A percentile compares a stretch with the other conserved stretches of the same genome.
Conservation (phyloP, 2,329 filamentous ascomycete species). For the Diplodia sapinea region DNA sequence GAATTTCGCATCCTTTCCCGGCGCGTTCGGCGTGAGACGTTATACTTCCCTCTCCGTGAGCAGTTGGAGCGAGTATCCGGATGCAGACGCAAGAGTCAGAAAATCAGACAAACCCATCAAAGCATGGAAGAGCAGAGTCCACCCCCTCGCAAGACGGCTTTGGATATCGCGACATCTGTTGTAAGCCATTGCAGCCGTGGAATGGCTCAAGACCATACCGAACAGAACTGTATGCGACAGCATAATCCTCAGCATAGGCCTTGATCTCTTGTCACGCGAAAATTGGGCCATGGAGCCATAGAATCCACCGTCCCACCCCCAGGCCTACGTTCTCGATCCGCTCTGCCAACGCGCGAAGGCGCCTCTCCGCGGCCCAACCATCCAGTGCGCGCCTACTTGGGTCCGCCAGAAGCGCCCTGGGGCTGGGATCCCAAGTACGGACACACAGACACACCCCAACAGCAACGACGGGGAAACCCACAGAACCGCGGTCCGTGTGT, state of each 20-base stretch:
- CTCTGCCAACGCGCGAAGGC: not conserved
- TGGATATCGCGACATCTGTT: not conserved
- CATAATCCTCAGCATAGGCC: not conserved
- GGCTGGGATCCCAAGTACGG: not conserved
- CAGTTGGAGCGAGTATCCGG: not conserved
- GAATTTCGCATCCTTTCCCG: not conserved
- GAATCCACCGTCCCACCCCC: not conserved
- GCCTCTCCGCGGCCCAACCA: not conserved
- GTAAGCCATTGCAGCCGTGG: not conserved
- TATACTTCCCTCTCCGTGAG: not conserved
- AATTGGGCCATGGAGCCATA: not conserved
- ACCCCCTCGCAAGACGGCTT: not conserved
- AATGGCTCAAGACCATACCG: not conserved
- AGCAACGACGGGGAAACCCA: not conserved
- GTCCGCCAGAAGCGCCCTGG: not conserved
- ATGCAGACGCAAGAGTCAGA: not conserved
- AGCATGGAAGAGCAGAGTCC: not conserved
- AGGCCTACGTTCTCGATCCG: not conserved
- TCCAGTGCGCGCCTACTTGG: not conserved
- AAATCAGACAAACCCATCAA: not conserved
- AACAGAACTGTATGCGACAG: not conserved
- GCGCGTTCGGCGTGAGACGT: not conserved
- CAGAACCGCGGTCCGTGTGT: not conserved
- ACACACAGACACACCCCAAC: not conserved
- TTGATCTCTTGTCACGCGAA: not conserved